Evolutionary conservation across 331 rosid species (phyloP).

Genomic region (Phaseolus coccineus): DNA sequence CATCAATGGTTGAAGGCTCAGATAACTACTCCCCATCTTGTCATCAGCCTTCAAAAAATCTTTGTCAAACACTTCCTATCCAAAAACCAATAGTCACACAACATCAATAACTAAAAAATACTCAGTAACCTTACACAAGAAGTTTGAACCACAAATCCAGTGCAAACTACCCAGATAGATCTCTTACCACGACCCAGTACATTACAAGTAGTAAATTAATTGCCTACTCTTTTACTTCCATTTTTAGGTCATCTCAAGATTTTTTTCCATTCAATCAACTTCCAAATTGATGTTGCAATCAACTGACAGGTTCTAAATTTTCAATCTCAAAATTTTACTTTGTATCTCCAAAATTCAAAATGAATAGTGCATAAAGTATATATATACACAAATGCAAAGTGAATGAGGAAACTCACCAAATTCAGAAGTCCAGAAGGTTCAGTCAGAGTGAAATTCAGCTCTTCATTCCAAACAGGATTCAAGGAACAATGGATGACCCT

Average conservation of each 20-base stretch:
- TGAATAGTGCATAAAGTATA: neutral
- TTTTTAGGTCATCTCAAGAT: neutral
- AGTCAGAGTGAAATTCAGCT: constrained; percentile 61
- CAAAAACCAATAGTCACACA: neutral
- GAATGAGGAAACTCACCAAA: constrained; percentile 59
- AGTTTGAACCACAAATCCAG: too few relatives aligned
- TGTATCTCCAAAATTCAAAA: neutral
- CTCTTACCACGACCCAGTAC: too few relatives aligned
- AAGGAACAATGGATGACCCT: constrained; percentile 67
- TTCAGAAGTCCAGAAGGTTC: constrained; percentile 49
- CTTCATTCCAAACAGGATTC: constrained; percentile 79
- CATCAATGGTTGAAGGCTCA: neutral
- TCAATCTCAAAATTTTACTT: neutral
- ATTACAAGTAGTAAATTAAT: too few relatives aligned
- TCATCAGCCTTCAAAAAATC: constrained; percentile 1
- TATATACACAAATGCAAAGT: constrained; percentile 23
- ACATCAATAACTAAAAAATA: neutral
- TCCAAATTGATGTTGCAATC: too few relatives aligned
- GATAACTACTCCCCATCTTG: neutral
- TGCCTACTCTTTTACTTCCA: neutral
- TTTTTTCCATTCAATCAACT: neutral
- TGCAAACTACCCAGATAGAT: neutral
- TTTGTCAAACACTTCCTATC: constrained; percentile 14
- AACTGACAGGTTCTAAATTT: neutral
- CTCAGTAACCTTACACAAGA: neutral